Conservation (phyloP, 805 yeast genomes). For the Candida boidinii region DNA sequence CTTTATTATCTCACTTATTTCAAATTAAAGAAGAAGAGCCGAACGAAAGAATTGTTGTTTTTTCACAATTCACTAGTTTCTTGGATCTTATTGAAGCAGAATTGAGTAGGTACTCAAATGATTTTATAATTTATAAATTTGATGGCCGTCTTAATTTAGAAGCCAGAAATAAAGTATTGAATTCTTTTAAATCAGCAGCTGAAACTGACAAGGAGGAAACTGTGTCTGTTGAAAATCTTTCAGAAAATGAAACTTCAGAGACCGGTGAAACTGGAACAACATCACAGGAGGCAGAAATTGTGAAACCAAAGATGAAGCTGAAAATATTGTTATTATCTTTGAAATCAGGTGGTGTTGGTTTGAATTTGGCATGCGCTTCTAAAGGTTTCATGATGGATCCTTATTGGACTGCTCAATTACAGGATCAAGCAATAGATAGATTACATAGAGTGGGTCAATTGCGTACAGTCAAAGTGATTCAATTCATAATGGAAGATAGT, state of each 20-base stretch:
- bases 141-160: conserved; percentile 72
- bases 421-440: conserved; percentile 86
- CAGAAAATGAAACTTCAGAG: conserved; percentile 20
- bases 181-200: conserved; percentile 33
- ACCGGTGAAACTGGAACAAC: too few relatives aligned
- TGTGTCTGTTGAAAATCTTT: too few relatives aligned
- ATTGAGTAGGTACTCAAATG: conserved; percentile 33
- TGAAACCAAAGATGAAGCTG: too few relatives aligned
- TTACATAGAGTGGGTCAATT: conserved; percentile 86
- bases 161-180: conserved; percentile 55
- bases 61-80: conserved; percentile 83
- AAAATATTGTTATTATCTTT: conserved; percentile 65
- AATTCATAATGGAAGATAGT: conserved; percentile 76
- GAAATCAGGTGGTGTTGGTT: conserved; percentile 93
- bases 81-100: conserved; percentile 67
- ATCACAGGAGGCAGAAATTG: conserved; percentile 21
- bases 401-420: conserved; percentile 94
- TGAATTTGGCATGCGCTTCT: conserved; percentile 78
- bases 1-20: conserved; percentile 53
- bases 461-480: conserved; percentile 57
- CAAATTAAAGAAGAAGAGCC: conserved; percentile 45
- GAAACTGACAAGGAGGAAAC: background rate
- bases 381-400: conserved; percentile 90
- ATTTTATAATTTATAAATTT: conserved; percentile 56
- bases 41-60: conserved; percentile 73